These are phyloP conservation scores for Huntiella moniliformis DNA, from an alignment of 2,329 filamentous ascomycete species.

Conservation along the genomic window DNA sequence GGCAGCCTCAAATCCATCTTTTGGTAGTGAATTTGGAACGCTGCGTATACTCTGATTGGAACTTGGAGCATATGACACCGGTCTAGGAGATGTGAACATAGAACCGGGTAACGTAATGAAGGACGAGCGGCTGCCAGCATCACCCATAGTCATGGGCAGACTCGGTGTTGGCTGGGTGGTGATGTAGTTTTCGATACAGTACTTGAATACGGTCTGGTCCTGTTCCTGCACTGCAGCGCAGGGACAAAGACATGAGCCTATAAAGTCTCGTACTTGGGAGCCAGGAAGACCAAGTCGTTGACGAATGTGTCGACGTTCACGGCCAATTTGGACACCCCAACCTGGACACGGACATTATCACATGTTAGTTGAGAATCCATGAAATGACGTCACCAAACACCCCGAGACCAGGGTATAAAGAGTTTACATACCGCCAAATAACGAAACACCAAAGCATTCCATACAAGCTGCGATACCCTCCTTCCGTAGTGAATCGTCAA, in stretches of 20 bases:
- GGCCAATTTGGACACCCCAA: conserved; percentile 10
- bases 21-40: background rate
- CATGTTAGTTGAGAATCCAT: conserved; percentile 8
- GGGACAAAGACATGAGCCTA: conserved; percentile 9
- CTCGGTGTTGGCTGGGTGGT: conserved; percentile 8
- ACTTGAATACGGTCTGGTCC: conserved; percentile 10
- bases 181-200: conserved; percentile 9
- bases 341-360: conserved; percentile 10
- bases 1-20: background rate
- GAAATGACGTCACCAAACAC: conserved; percentile 6
- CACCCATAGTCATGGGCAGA: conserved; percentile 10
- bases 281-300: conserved; percentile 9
- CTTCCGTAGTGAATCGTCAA: conserved; percentile 5
- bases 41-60: background rate
- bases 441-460: conserved; percentile 5
- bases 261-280: conserved; percentile 5
- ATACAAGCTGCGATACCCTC: conserved; percentile 9
- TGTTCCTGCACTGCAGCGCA: conserved; percentile 10
- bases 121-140: conserved; percentile 8
- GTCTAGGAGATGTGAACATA: conserved; percentile 5
- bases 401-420: background rate
- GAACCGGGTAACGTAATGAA: conserved; percentile 11
- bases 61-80: background rate
- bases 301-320: conserved; percentile 10
- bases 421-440: conserved; percentile 5